phyloP scores from a whole-genome alignment of 2,329 filamentous ascomycete genomes.

The Xylaria sp. region DNA sequence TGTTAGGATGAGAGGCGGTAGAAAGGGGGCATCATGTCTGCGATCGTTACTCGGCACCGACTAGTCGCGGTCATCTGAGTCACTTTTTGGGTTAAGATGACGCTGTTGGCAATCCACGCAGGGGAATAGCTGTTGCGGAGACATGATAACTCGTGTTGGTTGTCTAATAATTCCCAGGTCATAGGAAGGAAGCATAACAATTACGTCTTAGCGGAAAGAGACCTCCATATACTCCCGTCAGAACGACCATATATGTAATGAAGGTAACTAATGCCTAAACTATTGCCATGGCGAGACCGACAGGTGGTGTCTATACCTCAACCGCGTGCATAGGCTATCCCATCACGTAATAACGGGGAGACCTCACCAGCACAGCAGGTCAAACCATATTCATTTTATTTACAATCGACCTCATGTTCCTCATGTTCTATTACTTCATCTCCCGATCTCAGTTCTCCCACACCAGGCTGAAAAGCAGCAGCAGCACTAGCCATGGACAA shows the following conservation, averaged over 20 bases:
- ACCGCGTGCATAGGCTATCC: constrained; percentile 5
- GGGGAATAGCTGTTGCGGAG: not conserved
- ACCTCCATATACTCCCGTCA: no score
- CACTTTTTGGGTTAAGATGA: no score
- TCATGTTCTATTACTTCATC: not conserved
- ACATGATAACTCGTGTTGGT: not conserved
- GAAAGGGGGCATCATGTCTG: not conserved
- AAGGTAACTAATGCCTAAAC: constrained; percentile 21
- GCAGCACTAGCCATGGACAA: not conserved
- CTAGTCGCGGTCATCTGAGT: not conserved
- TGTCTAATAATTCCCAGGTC: not conserved
- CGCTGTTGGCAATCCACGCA: not conserved
- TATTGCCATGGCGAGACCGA: constrained; percentile 30
- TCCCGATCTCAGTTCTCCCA: not conserved
- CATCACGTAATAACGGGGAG: constrained; percentile 9
- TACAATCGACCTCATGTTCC: not conserved
- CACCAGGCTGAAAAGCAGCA: not conserved
- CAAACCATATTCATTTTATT: constrained; percentile 6
- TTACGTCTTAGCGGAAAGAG: no score
- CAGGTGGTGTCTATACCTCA: constrained; percentile 34
- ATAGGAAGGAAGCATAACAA: not conserved
- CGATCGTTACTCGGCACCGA: not conserved
- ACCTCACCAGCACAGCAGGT: not conserved
- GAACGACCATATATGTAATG: no score
- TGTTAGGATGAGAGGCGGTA: constrained; percentile 1